Evolutionary conservation across 768 basidiomycete genomes (phyloP).

Genomic region (Mycena vulgaris): DNA sequence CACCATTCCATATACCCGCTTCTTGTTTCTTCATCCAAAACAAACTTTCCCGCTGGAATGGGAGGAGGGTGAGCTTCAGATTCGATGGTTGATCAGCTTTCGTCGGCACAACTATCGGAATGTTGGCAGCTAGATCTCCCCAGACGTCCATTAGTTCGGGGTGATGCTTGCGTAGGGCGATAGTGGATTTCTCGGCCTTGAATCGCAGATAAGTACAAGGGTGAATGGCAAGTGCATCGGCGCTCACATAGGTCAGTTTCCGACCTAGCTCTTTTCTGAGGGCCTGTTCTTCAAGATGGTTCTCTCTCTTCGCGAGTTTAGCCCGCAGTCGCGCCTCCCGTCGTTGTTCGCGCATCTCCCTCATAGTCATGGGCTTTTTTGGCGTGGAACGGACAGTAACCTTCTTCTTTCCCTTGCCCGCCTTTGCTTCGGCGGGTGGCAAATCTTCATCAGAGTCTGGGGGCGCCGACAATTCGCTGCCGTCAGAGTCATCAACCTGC

Average conservation of each 20-base stretch:
- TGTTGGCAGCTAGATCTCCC: slow-evolving; percentile 83
- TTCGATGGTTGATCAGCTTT: slow-evolving; percentile 85
- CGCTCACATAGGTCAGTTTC: slow-evolving; percentile 77
- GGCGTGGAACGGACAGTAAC: slow-evolving; percentile 21
- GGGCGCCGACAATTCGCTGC: slow-evolving; percentile 27
- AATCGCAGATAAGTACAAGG: slow-evolving; percentile 25
- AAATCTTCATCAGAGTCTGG: slow-evolving; percentile 46
- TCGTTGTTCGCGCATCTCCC: slow-evolving; percentile 48
- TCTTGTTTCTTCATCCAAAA: slow-evolving; percentile 98
- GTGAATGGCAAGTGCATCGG: slow-evolving; percentile 4
- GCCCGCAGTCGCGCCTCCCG: slow-evolving; percentile 45
- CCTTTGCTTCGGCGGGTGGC: slow-evolving; percentile 24
- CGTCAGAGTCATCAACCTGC: slow-evolving; percentile 40
- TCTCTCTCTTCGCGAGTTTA: slow-evolving; percentile 44
- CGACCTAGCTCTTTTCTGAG: slow-evolving; percentile 76
- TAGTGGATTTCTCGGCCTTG: slow-evolving; percentile 80
- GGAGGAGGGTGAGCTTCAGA: slow-evolving; percentile 89
- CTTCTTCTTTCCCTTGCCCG: slow-evolving; percentile 48
- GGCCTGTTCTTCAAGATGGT: slow-evolving; percentile 63
- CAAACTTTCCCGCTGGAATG: slow-evolving; percentile 96
- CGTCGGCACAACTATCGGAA: slow-evolving; percentile 74
- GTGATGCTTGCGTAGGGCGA: slow-evolving; percentile 79
- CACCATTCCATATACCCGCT: slow-evolving; percentile 87
- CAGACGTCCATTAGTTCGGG: slow-evolving; percentile 88
- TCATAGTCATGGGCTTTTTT: slow-evolving; percentile 53